Evolutionary conservation across 192 early-diverging fungal genomes (phyloP).

Genomic region (Anaeromyces robustus): DNA sequence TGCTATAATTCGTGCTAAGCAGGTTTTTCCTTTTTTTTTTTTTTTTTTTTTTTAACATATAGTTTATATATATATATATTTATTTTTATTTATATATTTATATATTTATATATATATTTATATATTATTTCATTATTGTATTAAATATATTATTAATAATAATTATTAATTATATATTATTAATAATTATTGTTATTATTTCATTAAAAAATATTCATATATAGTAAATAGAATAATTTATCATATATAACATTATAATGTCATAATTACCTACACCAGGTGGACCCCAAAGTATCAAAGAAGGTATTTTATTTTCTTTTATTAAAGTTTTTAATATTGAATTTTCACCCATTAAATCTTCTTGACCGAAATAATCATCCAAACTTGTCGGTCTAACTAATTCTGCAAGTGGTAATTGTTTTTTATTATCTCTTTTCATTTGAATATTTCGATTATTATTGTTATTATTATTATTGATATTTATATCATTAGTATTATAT

Average conservation of each 20-base stretch:
- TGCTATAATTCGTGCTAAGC: not conserved
- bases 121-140: too few species aligned
- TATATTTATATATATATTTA: too few species aligned
- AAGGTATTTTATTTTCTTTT: slow-evolving; percentile 45
- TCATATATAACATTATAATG: too few species aligned
- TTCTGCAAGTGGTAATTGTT: slow-evolving; percentile 43
- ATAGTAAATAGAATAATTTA: too few species aligned
- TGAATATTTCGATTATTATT: not conserved
- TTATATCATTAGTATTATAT: not conserved
- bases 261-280: slow-evolving; percentile 35
- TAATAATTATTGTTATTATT: too few species aligned
- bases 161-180: too few species aligned
- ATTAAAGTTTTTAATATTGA: slow-evolving; percentile 51
- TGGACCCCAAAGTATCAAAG: slow-evolving; percentile 64
- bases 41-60: not conserved
- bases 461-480: too few species aligned
- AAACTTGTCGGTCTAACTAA: slow-evolving; percentile 34
- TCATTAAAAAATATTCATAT: too few species aligned
- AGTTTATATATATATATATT: too few species aligned
- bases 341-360: slow-evolving; percentile 41
- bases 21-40: not conserved
- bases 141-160: too few species aligned
- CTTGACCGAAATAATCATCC: slow-evolving; percentile 58
- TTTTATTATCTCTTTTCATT: not conserved
- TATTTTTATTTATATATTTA: too few species aligned